phyloP scores from a whole-genome alignment of 2,329 filamentous ascomycete species.

The Ophiostoma sp. region DNA sequence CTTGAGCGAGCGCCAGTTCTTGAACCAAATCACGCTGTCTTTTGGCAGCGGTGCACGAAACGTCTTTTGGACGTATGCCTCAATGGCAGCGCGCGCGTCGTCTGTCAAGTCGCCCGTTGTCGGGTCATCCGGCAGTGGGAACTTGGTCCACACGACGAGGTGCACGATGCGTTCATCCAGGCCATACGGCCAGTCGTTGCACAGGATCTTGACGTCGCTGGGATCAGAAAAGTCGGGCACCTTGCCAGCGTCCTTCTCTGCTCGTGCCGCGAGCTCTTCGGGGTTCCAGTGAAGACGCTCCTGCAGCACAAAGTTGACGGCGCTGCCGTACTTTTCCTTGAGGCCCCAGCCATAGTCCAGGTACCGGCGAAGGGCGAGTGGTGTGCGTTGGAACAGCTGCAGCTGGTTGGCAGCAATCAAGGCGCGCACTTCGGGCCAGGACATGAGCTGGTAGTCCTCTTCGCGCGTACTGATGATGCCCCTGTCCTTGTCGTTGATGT shows the following conservation, averaged over 20 bases:
- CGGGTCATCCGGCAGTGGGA: constrained; percentile 69
- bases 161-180: constrained; percentile 77
- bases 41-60: constrained; percentile 58
- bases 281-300: constrained; percentile 68
- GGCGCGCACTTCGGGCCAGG: constrained; percentile 68
- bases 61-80: constrained; percentile 65
- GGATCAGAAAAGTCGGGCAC: constrained; percentile 47
- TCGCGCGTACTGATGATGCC: constrained; percentile 71
- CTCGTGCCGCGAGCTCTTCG: constrained; percentile 40
- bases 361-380: constrained; percentile 77
- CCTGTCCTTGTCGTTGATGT: constrained; percentile 66
- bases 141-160: constrained; percentile 92
- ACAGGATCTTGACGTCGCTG: constrained; percentile 53
- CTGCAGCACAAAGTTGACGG: constrained; percentile 73
- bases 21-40: constrained; percentile 73
- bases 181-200: constrained; percentile 95
- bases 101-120: constrained; percentile 66
- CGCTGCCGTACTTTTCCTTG: constrained; percentile 67
- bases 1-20: constrained; percentile 85
- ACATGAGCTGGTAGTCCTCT: constrained; percentile 58
- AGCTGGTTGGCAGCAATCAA: constrained; percentile 68
- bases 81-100: constrained; percentile 62
- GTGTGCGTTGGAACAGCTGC: constrained; percentile 72
- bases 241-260: constrained; percentile 5
- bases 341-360: constrained; percentile 67